Percentiles rank a stretch among this genome's conserved stretches.
These are phyloP conservation scores for Berkeleyomyces rouxiae DNA, from an alignment of 2,329 filamentous ascomycete genomes.

Conservation along the genomic window DNA sequence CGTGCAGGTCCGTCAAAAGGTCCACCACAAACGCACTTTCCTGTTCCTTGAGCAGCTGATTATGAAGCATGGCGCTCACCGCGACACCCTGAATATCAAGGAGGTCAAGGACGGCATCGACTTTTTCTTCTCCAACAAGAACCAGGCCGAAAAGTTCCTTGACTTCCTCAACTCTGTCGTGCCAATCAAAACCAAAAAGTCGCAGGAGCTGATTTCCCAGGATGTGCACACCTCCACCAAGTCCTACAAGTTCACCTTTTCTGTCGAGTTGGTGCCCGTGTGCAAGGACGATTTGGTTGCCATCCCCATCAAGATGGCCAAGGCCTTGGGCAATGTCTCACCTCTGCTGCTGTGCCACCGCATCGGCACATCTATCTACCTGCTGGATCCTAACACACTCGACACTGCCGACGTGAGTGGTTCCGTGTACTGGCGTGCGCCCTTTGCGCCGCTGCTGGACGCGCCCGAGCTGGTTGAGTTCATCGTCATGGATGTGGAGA, in stretches of 20 bases:
- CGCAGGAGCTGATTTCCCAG: constrained; percentile 74
- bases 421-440: constrained; percentile 75
- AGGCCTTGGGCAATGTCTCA: constrained; percentile 71
- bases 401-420: constrained; percentile 76
- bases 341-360: constrained; percentile 75
- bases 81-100: constrained; percentile 94
- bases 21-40: constrained; percentile 73
- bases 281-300: constrained; percentile 97
- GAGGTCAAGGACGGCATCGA: constrained; percentile 92
- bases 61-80: constrained; percentile 79
- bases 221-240: constrained; percentile 82
- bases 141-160: constrained; percentile 81
- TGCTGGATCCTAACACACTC: constrained; percentile 79
- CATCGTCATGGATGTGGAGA: constrained; percentile 86
- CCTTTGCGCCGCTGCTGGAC: constrained; percentile 72
- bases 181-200: constrained; percentile 61
- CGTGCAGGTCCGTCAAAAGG: constrained; percentile 93
- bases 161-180: constrained; percentile 76
- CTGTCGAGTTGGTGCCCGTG: constrained; percentile 76
- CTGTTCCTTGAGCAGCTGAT: constrained; percentile 77
- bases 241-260: constrained; percentile 90
- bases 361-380: constrained; percentile 75
- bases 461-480: constrained; percentile 79
- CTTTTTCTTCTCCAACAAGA: constrained; percentile 81
- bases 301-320: constrained; percentile 75